Evolutionary conservation across 2,329 filamentous ascomycete species (phyloP).

Genomic region (Xylariaceae sp.): DNA sequence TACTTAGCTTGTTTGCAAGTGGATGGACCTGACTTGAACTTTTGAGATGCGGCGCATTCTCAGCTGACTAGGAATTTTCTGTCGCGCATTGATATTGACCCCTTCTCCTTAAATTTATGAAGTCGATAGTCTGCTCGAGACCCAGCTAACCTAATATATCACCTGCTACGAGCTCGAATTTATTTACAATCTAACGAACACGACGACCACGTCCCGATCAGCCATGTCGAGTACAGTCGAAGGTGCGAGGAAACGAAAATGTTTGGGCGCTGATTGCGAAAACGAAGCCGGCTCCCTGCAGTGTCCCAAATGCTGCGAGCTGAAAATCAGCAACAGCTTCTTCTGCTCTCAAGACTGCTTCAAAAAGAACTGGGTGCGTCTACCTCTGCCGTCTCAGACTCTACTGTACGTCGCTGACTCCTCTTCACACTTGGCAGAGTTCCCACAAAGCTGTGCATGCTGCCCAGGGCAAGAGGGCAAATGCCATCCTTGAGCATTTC

Average conservation of each 20-base stretch:
- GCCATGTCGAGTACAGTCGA: conserved; percentile 39
- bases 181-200: not conserved
- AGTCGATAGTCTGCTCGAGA: no score
- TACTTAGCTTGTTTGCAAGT: not conserved
- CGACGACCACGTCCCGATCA: not conserved
- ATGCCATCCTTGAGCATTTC: conserved; percentile 67
- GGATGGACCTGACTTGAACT: not conserved
- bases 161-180: no score
- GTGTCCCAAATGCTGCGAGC: conserved; percentile 91
- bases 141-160: no score
- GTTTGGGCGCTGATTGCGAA: conserved; percentile 74
- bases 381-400: not conserved
- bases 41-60: not conserved
- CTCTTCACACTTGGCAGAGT: conserved; percentile 44
- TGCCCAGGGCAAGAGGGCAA: conserved; percentile 43
- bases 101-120: no score
- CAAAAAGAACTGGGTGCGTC: conserved; percentile 91
- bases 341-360: conserved; percentile 99
- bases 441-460: conserved; percentile 82
- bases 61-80: not conserved
- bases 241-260: conserved; percentile 59
- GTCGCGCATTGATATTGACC: no score
- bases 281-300: conserved; percentile 83
- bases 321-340: conserved; percentile 80
- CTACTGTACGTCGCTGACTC: conserved; percentile 7